Evolutionary conservation across 371 early-diverging fungal genomes (phyloP).

Genomic region (Nosema granulosis): DNA sequence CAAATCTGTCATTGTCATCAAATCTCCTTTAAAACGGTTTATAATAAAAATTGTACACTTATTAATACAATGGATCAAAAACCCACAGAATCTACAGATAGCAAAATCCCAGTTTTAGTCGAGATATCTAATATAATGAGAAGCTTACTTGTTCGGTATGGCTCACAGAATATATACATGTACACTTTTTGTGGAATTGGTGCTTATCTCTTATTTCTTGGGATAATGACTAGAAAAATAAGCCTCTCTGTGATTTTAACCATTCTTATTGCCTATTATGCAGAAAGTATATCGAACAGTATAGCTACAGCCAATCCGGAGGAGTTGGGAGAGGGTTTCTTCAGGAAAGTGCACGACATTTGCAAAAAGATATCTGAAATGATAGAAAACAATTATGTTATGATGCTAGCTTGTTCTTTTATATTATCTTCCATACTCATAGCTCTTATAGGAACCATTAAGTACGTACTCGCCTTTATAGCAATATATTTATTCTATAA

Average conservation of each 20-base stretch:
- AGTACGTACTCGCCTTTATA: background rate
- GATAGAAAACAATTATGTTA: background rate
- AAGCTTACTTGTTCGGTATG: no score
- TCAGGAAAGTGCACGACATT: background rate
- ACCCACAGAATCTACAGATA: no score
- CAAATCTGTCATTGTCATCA: no score
- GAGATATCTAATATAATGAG: no score
- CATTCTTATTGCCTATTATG: background rate
- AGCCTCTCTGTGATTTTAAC: background rate
- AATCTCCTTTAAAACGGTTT: no score
- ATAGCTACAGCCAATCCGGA: background rate
- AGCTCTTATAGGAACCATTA: background rate
- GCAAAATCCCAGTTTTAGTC: no score
- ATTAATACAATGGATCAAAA: no score
- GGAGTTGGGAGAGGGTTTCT: background rate
- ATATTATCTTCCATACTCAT: background rate
- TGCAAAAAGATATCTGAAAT: background rate
- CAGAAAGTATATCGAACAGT: background rate
- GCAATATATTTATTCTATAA: slow-evolving; percentile 5
- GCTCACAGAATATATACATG: no score
- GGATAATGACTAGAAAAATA: background rate
- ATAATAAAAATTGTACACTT: no score
- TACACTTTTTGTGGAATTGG: no score
- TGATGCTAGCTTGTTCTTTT: background rate
- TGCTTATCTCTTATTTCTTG: background rate